phyloP scores from a whole-genome alignment of 768 basidiomycete genomes.

The Hygrophoropsis aurantiaca region DNA sequence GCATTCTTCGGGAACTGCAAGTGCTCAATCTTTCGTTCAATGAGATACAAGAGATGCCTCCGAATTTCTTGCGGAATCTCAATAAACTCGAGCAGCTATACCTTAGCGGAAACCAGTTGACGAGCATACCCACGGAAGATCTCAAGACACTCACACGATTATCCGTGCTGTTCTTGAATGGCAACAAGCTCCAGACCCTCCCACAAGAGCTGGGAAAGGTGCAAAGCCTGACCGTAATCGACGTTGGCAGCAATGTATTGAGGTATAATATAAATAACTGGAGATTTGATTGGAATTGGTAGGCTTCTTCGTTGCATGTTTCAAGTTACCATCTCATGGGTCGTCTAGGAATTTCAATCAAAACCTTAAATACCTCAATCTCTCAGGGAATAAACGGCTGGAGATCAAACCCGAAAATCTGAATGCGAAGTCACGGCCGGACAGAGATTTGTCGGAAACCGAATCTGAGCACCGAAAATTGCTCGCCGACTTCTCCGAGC shows the following conservation, averaged over 20 bases:
- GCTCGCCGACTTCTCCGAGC: constrained; percentile 83
- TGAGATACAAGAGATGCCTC: constrained; percentile 85
- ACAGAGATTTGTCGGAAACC: constrained; percentile 23
- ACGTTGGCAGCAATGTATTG: constrained; percentile 90
- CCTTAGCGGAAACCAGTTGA: constrained; percentile 92
- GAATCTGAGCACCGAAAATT: constrained; percentile 30
- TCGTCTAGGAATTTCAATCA: constrained; percentile 89
- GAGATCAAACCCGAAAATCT: constrained; percentile 82
- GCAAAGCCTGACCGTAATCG: constrained; percentile 73
- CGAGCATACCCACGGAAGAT: constrained; percentile 87
- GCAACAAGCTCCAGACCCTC: constrained; percentile 88
- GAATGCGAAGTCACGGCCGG: constrained; percentile 27
- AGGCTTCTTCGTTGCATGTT: constrained; percentile 16
- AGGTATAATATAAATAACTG: constrained; percentile 98
- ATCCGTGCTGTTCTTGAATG: constrained; percentile 83
- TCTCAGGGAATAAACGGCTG: constrained; percentile 95
- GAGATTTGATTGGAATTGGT: constrained; percentile 99
- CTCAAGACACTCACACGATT: constrained; percentile 68
- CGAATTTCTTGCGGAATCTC: constrained; percentile 71
- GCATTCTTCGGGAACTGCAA: constrained; percentile 71
- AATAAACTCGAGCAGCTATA: constrained; percentile 81
- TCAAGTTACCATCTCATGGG: constrained; percentile 2
- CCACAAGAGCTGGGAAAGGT: constrained; percentile 90
- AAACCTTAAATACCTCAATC: constrained; percentile 88
- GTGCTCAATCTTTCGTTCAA: constrained; percentile 95